Conservation (phyloP, 768 basidiomycete species). For the Punctularia strigosozonata region DNA sequence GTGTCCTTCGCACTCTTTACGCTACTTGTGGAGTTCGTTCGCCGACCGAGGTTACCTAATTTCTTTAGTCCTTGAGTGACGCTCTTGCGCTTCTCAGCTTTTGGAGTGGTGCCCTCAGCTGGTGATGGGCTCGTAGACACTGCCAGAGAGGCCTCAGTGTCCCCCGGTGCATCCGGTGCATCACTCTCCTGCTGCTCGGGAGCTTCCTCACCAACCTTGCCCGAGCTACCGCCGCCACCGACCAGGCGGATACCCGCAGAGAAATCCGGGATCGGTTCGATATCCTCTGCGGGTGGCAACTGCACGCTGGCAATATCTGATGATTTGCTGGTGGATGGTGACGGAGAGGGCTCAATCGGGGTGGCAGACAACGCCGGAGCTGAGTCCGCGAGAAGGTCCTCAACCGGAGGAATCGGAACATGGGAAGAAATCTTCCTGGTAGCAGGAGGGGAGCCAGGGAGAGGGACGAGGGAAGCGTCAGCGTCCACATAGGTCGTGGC, state of each 20-base stretch:
- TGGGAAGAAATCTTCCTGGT: conserved; percentile 4
- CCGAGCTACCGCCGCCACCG: conserved; percentile 40
- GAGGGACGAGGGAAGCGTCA: neutral
- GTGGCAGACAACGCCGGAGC: conserved; percentile 20
- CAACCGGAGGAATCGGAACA: too few relatives aligned
- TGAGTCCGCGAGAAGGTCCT: conserved; percentile 38
- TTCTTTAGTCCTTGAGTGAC: too few relatives aligned
- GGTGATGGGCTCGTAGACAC: too few relatives aligned
- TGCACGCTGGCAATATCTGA: neutral
- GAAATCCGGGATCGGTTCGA: conserved; percentile 6
- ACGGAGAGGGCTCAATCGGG: conserved; percentile 23
- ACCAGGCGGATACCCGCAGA: conserved; percentile 45
- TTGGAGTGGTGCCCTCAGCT: too few relatives aligned
- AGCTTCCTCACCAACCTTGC: conserved; percentile 15
- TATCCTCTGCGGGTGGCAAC: neutral
- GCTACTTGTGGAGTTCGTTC: too few relatives aligned
- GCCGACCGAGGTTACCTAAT: too few relatives aligned
- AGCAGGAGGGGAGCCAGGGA: conserved; percentile 10
- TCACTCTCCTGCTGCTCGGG: neutral
- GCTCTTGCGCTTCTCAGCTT: too few relatives aligned
- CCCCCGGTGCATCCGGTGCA: neutral
- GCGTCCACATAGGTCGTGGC: neutral
- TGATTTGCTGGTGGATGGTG: neutral
- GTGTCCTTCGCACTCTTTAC: too few relatives aligned
- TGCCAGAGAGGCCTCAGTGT: neutral